Percentiles rank a stretch among this genome's conserved stretches.
Conservation (phyloP, 2,329 filamentous ascomycete genomes). For the Colletotrichum eremochloae region DNA sequence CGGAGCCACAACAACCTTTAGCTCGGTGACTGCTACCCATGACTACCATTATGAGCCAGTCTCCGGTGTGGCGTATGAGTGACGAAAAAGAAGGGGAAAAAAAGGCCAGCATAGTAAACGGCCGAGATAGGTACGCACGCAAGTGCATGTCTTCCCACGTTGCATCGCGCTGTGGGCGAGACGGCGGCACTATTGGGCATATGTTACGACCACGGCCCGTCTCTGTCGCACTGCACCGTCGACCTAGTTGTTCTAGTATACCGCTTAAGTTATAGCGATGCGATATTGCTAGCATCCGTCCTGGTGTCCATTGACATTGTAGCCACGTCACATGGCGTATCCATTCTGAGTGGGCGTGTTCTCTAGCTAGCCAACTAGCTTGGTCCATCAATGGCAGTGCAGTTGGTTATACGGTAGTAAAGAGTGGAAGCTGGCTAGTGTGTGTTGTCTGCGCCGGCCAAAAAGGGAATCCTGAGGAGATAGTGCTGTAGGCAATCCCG, state of each 20-base stretch:
- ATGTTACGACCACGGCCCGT: conserved; percentile 7
- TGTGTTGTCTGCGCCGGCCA: conserved; percentile 1
- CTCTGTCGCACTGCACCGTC: conserved; percentile 26
- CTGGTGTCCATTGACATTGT: conserved; percentile 4
- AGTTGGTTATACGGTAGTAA: not conserved
- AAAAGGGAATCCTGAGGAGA: not conserved
- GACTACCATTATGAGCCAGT: too few relatives aligned
- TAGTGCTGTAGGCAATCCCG: not conserved
- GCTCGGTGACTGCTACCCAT: not conserved
- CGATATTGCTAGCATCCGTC: conserved; percentile 34
- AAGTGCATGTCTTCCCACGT: not conserved
- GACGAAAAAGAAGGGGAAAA: not conserved
- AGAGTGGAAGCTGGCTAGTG: not conserved
- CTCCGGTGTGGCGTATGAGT: not conserved
- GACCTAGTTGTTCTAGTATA: not conserved
- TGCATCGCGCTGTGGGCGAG: not conserved
- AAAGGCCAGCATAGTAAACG: not conserved
- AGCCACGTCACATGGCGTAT: conserved; percentile 7
- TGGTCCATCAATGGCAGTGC: not conserved
- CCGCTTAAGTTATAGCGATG: conserved; percentile 15
- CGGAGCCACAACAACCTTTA: not conserved
- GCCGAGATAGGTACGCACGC: not conserved
- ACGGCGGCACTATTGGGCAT: conserved; percentile 1
- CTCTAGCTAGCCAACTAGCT: not conserved
- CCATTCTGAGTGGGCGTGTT: not conserved